Conservation (phyloP, 352 stramenopile genomes). For the Heterotrichella gracilis region DNA sequence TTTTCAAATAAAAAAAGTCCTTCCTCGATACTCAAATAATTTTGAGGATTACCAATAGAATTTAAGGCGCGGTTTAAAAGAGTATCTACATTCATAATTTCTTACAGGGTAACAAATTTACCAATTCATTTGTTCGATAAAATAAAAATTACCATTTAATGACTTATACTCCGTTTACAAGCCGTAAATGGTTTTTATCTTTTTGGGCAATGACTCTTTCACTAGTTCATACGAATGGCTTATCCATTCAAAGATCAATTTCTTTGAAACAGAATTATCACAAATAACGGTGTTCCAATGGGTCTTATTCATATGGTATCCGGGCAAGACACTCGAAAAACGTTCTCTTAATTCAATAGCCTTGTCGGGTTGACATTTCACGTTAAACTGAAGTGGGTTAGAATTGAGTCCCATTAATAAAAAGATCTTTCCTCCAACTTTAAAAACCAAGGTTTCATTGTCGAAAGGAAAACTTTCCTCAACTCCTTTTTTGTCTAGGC, state of each 20-base stretch:
- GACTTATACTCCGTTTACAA: too few relatives aligned
- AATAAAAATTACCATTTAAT: background rate
- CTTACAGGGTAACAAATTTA: background rate
- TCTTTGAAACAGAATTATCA: background rate
- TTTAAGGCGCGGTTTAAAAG: background rate
- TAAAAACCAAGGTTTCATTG: background rate
- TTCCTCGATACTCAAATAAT: background rate
- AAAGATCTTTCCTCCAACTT: background rate
- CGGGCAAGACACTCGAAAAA: background rate
- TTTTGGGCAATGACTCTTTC: background rate
- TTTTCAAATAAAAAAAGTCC: background rate
- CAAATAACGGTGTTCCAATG: slow-evolving; percentile 3
- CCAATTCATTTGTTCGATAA: background rate
- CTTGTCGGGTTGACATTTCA: background rate
- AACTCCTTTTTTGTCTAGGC: background rate
- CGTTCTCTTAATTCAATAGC: background rate
- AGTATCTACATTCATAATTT: background rate
- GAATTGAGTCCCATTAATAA: background rate
- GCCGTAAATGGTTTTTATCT: background rate
- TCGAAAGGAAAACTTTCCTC: background rate
- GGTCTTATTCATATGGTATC: background rate
- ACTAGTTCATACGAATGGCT: background rate
- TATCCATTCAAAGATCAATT: background rate
- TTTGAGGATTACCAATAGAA: background rate
- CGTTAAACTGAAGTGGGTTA: background rate